phyloP scores from a whole-genome alignment of 306 rosid species.

The Canavalia gladiata region DNA sequence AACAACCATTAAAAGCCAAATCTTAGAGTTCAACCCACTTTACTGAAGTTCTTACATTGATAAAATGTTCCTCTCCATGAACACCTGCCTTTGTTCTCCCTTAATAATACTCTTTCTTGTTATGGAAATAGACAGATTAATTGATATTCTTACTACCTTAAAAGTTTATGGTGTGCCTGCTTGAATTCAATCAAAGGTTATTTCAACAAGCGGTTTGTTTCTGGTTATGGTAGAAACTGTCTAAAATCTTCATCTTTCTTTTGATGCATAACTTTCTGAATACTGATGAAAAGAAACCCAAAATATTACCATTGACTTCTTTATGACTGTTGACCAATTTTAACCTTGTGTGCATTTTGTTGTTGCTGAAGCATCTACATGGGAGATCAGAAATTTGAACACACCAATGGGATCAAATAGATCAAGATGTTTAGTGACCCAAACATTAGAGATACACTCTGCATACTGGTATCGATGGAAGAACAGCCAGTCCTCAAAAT shows the following conservation, averaged over 20 bases:
- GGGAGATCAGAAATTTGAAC: conserved; percentile 89
- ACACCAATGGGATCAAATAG: conserved; percentile 69
- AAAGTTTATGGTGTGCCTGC: conserved; percentile 14
- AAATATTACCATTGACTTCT: background rate
- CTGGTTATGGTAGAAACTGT: background rate
- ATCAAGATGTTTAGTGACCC: conserved; percentile 82
- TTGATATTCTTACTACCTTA: background rate
- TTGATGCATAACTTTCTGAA: background rate
- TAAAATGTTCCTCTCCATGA: no score
- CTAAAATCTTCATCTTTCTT: background rate
- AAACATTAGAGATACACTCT: conserved; percentile 85
- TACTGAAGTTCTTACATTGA: no score
- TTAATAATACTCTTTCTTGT: background rate
- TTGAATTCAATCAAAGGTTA: conserved; percentile 1
- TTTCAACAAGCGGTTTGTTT: background rate
- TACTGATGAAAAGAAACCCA: background rate
- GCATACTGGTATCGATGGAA: conserved; percentile 83
- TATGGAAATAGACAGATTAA: background rate
- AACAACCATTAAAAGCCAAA: no score
- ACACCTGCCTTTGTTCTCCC: background rate
- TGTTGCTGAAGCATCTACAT: conserved; percentile 78
- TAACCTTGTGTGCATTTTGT: conserved; percentile 11
- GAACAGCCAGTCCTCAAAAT: conserved; percentile 72
- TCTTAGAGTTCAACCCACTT: no score
- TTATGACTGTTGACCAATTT: conserved; percentile 18